phyloP scores from a whole-genome alignment of 208 protist genomes.

The Wallacemonas sp. region DNA sequence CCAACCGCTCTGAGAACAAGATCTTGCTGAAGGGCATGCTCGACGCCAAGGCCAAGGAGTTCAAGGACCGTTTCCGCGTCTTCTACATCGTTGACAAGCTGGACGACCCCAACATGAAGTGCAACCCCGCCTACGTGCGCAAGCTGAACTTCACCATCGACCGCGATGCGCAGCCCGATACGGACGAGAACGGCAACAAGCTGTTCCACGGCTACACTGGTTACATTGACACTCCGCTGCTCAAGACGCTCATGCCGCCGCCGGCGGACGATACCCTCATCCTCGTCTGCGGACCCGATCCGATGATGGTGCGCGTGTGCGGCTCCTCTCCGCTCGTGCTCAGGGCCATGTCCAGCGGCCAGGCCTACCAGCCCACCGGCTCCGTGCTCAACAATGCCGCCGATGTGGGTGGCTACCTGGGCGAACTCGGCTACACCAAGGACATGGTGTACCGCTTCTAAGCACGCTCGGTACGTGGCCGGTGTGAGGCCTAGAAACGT shows the following conservation, averaged over 20 bases:
- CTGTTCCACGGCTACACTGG: constrained; percentile 80
- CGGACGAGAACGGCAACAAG: constrained; percentile 40
- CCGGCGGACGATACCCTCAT: constrained; percentile 69
- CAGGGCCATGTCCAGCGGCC: constrained; percentile 68
- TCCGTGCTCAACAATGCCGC: constrained; percentile 75
- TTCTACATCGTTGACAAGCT: constrained; percentile 86
- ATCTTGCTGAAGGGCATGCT: constrained; percentile 91
- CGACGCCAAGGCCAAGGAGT: constrained; percentile 57
- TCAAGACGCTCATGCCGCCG: constrained; percentile 76
- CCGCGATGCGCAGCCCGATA: constrained; percentile 27
- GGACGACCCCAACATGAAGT: constrained; percentile 44
- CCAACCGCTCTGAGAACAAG: constrained; percentile 91
- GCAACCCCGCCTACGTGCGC: constrained; percentile 44
- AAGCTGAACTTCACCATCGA: constrained; percentile 26
- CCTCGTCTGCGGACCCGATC: constrained; percentile 87
- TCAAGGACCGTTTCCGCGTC: constrained; percentile 78
- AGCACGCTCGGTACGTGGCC: no score
- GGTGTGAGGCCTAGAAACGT: no score
- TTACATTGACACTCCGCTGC: constrained; percentile 67
- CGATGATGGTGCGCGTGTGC: constrained; percentile 78
- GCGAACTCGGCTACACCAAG: constrained; percentile 68
- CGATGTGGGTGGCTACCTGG: constrained; percentile 74
- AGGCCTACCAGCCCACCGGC: constrained; percentile 74
- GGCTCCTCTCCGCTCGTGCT: constrained; percentile 56
- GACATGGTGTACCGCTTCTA: constrained; percentile 89